Conservation (phyloP, 1,284 basidiomycete genomes). For the Cutaneotrichosporon cutaneum region DNA sequence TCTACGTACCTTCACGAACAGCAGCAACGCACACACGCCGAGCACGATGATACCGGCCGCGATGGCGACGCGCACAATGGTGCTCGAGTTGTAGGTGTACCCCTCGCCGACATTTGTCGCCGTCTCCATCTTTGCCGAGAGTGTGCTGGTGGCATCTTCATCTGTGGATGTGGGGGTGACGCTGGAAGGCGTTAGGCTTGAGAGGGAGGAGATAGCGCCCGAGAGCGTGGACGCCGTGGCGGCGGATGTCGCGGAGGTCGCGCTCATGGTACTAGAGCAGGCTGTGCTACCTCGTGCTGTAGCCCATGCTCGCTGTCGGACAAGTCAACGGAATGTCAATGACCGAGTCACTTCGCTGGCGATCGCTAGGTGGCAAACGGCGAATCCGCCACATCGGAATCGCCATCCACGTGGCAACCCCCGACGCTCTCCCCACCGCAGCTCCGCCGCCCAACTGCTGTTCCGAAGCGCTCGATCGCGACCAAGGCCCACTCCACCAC, state of each 20-base stretch:
- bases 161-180: background rate
- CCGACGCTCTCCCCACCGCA: background rate
- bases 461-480: background rate
- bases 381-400: background rate
- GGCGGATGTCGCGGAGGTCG: background rate
- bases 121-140: conserved; percentile 8
- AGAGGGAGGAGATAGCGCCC: background rate
- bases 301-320: too few relatives aligned
- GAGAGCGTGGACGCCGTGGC: background rate
- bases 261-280: background rate
- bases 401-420: conserved; percentile 1
- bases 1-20: conserved; percentile 47
- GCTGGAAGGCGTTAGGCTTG: background rate
- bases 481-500: conserved; percentile 10
- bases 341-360: too few relatives aligned
- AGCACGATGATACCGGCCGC: conserved; percentile 48
- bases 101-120: conserved; percentile 17
- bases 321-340: too few relatives aligned
- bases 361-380: conserved; percentile 7
- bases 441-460: background rate
- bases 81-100: conserved; percentile 38
- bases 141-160: background rate
- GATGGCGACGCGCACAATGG: conserved; percentile 45
- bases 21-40: conserved; percentile 34
- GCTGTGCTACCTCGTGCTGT: too few relatives aligned